Conservation (phyloP, 23 red algal species). For the Gracilariopsis chorda region DNA sequence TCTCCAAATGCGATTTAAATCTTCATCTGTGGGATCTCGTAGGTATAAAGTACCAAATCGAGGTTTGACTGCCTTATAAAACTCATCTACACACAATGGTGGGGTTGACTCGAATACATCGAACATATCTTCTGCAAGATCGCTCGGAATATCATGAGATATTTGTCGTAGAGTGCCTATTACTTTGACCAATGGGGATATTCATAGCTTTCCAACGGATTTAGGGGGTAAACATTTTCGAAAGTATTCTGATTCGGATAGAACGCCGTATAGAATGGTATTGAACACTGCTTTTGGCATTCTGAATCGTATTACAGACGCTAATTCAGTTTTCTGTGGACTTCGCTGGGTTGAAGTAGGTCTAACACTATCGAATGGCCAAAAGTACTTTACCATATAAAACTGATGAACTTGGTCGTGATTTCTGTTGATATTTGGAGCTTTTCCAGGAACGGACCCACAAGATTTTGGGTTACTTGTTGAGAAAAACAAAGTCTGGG, state of each 20-base stretch:
- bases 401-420: not conserved
- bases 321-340: no score
- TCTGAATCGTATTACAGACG: slow-evolving; percentile 37
- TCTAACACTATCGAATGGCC: not conserved
- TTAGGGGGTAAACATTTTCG: not conserved
- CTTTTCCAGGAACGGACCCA: slow-evolving; percentile 23
- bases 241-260: not conserved
- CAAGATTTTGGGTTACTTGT: no score
- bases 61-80: not conserved
- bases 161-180: not conserved
- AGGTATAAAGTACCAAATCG: not conserved
- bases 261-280: not conserved
- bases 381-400: slow-evolving; percentile 35
- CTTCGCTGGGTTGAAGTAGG: no score
- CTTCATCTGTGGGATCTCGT: not conserved
- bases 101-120: slow-evolving; percentile 46
- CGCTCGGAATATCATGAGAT: not conserved
- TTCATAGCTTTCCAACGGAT: not conserved
- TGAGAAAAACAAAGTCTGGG: no score
- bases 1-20: slow-evolving; percentile 7
- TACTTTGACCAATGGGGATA: slow-evolving; percentile 26
- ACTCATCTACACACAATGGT: not conserved
- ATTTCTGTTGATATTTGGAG: not conserved
- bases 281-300: slow-evolving; percentile 30
- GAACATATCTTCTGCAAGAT: slow-evolving; percentile 41